Evolutionary conservation across 2,329 filamentous ascomycete species (phyloP), one percentile per base, ranked within the genome.

Genomic region (Fusarium sp.): DNA sequence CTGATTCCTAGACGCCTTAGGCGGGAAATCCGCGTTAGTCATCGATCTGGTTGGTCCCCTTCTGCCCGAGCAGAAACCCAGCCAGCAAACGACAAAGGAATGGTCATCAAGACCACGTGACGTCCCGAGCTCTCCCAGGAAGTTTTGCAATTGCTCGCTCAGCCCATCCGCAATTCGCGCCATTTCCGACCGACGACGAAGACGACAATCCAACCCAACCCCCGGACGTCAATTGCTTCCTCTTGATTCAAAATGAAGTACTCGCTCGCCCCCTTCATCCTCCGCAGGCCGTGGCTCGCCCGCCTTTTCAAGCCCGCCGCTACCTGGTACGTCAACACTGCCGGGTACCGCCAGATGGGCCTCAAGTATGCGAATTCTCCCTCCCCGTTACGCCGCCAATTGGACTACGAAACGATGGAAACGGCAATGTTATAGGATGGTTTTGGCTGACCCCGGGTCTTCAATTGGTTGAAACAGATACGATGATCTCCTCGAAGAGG

Each of bases 401-500:
- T 74, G 72, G 59, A 31, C 16, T 23, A 40, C 41, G 33, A 45
- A 49, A 50, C 44, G 42, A 57, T 36, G 30, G 20, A 61, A 13
- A 26, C 36, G 38, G 50, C 28, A n/a, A 62, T 44, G 23, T 30
- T 9, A 8, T 36, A n/a, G 63, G 30, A 50, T 44, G 13, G 53
- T 38, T 53, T 33, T 45, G 40, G 73, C 76, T 78, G 70, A 77
- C 69, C 46, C 46, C 34, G 53, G 34, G 46, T 23, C 52, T 37
- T 69, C 47, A 67, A 65, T 63, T 65, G 53, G 26, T 59, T 70
- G 47, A 67, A 47, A 63, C 50, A 98, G 96, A 83, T 90, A 91
- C 86, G 96, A 99, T 83, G 96, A 99, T 81, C 84, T 99, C 80
- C 92, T 97, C 80, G 89, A 92, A 80, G 96, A 99, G 83, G 96